Base-by-base conservation (phyloP, 352 stramenopile genomes). In the Globisporangium nodosum region DNA sequence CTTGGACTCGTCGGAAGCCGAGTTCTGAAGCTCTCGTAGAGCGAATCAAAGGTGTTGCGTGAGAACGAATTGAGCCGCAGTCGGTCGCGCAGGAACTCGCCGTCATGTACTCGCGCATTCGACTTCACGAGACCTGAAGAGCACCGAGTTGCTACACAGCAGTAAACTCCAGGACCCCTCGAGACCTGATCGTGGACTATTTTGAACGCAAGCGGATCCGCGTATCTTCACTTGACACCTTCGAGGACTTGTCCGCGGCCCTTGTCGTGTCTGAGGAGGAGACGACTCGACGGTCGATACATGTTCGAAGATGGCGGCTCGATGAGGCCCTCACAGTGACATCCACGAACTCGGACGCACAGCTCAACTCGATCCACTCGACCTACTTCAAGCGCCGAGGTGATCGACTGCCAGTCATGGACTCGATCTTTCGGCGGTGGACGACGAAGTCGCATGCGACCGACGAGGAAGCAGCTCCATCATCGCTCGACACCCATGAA, bases 1-100 rank as follows among this genome's bases (percentile, higher is more conserved):
- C 40, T 76, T 68, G 2, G 69, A 78, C 42, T 63, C 60, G n/a
- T 82, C 69, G 2, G 73, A 81, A 30, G 66, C 70, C 18, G 64
- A 71, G 12, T 72, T 81, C 66, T 81, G 37, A 58, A 56, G 16
- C 3, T 13, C 0, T 2, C 11, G 6, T 42, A 31, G 15, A 21
- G 24, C 6, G 30, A 21, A 24, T 37, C 7, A 15, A 37, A 43
- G 0, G 37, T 43, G 37, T 18, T 43, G 37, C 11, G 37, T 43
- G 9, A 3, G 8, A 13, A 16, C 12, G 5, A 13, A 16, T 4
- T 2, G 37, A 43, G 37, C 13, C 37, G 3, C 37, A 3, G 13
- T 0, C 13, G 8, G 12, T 42, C 35, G 35, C 12, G 35, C 35
- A 42, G 35, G 11, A 13, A 42, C 8, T 13, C 12, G 11, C 35